phyloP scores from a whole-genome alignment of 441 rosid species.

The Gossypium armourianum region DNA sequence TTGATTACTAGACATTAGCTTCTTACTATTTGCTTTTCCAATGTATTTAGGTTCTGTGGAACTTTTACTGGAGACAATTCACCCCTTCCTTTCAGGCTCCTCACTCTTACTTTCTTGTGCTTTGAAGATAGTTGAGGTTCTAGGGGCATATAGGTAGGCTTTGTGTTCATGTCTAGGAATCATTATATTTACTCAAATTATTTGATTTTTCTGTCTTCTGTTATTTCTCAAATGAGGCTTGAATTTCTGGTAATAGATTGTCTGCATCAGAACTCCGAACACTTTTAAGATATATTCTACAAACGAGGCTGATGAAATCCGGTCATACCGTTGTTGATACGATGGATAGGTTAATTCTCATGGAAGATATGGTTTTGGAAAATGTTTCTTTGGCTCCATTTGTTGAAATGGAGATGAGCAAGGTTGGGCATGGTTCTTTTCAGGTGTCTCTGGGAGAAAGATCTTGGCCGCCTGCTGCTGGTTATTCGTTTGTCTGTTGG shows the following conservation, averaged over 20 bases:
- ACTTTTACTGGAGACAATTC: conserved; percentile 81
- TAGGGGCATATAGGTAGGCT: conserved; percentile 90
- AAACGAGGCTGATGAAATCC: conserved; percentile 66
- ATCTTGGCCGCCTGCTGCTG: conserved; percentile 89
- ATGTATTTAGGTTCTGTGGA: conserved; percentile 74
- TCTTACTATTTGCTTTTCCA: conserved; percentile 15
- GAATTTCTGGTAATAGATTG: conserved; percentile 54
- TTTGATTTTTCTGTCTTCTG: conserved; percentile 13
- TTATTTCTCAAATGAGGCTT: conserved; percentile 22
- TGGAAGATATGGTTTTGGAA: conserved; percentile 56
- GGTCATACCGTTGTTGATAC: conserved; percentile 70
- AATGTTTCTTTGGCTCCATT: conserved; percentile 65
- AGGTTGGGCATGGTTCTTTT: conserved; percentile 66
- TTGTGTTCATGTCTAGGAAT: conserved; percentile 13
- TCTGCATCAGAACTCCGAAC: conserved; percentile 85
- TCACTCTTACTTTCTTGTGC: conserved; percentile 70
- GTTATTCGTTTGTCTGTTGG: conserved; percentile 82
- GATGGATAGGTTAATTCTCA: conserved; percentile 65
- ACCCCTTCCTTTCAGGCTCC: conserved; percentile 75
- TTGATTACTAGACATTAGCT: conserved; percentile 17
- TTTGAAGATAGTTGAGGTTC: conserved; percentile 89
- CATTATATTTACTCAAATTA: conserved; percentile 8
- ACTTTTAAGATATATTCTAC: conserved; percentile 76
- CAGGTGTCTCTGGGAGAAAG: conserved; percentile 77
- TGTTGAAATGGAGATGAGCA: conserved; percentile 71